These are phyloP conservation scores for Prunus mume DNA, from an alignment of 306 rosid species.

Conservation along the genomic window DNA sequence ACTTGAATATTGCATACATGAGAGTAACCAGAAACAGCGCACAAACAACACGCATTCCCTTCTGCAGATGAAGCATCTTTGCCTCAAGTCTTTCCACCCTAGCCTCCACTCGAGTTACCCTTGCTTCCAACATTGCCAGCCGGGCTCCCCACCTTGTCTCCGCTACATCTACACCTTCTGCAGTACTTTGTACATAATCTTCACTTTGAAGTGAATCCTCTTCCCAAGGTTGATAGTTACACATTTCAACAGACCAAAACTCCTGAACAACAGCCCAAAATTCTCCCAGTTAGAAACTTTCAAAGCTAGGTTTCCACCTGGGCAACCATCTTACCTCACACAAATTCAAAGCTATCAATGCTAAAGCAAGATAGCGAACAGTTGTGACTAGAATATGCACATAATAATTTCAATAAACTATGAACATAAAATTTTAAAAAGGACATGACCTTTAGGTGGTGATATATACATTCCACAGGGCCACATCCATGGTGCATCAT, in stretches of 20 bases:
- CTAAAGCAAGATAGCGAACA: neutral
- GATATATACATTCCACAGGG: neutral
- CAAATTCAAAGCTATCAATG: neutral
- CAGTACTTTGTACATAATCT: conserved; percentile 12
- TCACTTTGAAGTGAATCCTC: conserved; percentile 9
- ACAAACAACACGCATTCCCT: conserved; percentile 16
- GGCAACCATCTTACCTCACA: neutral
- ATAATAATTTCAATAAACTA: neutral
- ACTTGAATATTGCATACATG: conserved; percentile 20
- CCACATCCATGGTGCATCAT: neutral
- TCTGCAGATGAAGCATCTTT: conserved; percentile 12
- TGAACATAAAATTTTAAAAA: neutral
- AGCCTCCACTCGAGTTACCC: conserved; percentile 21
- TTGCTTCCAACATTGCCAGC: conserved; percentile 20
- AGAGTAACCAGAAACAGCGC: conserved; percentile 14
- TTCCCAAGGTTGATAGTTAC: conserved; percentile 23
- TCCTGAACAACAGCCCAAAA: neutral
- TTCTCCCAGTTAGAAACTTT: neutral
- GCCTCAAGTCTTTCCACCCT: conserved; percentile 25
- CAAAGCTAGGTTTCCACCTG: neutral
- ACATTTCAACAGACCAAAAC: conserved; percentile 9
- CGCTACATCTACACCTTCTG: neutral
- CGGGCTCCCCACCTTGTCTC: conserved; percentile 15
- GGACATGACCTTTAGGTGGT: neutral
- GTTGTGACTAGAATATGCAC: neutral